Evolutionary conservation across 2,329 filamentous ascomycete genomes (phyloP), one percentile per base, ranked within the genome.

Genomic region (Ophiocordyceps camponoti-saundersi): DNA sequence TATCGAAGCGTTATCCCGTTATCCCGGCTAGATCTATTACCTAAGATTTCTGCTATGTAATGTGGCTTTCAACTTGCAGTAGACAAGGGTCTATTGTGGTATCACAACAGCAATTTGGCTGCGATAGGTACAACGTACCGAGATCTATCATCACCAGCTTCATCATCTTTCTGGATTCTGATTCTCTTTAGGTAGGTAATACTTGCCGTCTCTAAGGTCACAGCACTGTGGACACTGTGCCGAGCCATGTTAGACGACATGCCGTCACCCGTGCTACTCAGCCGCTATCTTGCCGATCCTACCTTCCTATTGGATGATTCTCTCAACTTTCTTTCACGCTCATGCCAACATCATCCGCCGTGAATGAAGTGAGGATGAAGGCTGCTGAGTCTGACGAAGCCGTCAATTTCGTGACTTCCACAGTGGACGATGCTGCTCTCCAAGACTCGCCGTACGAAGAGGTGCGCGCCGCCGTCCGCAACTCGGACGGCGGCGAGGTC

Each of bases 401-500:
- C 15, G 16, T 13, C 36, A 18, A 18, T n/a, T n/a, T 20, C 36
- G 36, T 20, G 3, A 10, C 16, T 10, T 2, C 6, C 20, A 32
- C 36, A 13, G 20, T 3, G 18, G 32, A 40, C 36, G 16, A 16
- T 16, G 7, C n/a, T 10, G 3, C n/a, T 10, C 6, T 5, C 22
- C 42, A 47, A 6, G 51, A 49, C 49, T 66, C 64, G 13, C 64
- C 65, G 0, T 66, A 47, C 42, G 39, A 47, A 13, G 49, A 53
- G 45, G 52, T 51, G 2, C 50, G 50, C n/a, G 49, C 47, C 18
- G 51, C 50, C 13, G 68, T 70, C 6, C 62, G 64, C 23, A 64
- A 65, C 43, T 60, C 56, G 4, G 68, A 71, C 53, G 61, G 60
- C 18, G 65, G 46, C 18, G 44, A 48, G 30, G 40, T 48, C 2